Percentiles rank a stretch among this genome's conserved stretches.
Conservation (phyloP, 2,329 filamentous ascomycete species). For the Cordyceps javanica region DNA sequence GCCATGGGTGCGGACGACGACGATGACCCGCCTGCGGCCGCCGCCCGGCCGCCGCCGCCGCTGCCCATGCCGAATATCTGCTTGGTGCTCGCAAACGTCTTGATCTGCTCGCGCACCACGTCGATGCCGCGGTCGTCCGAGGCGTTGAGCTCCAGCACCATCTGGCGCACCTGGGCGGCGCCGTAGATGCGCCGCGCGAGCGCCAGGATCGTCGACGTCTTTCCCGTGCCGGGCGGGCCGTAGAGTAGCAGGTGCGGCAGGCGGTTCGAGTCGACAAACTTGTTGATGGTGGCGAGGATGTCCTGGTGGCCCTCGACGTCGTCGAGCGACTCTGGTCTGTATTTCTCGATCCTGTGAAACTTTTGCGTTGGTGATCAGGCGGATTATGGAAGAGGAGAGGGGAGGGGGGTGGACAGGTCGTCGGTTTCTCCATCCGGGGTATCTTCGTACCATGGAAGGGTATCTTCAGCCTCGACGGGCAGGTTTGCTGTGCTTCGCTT, state of each 20-base stretch:
- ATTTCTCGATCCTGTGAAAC: slow-evolving; percentile 92
- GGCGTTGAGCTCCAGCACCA: slow-evolving; percentile 96
- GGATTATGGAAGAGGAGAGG: too few species aligned
- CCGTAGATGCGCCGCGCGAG: slow-evolving; percentile 93
- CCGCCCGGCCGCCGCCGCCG: slow-evolving; percentile 26
- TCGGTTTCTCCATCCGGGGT: too few species aligned
- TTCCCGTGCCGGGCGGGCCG: slow-evolving; percentile 91
- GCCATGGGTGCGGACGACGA: slow-evolving; percentile 46
- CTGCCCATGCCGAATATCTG: slow-evolving; percentile 77
- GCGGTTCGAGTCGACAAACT: slow-evolving; percentile 90
- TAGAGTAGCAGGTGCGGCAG: slow-evolving; percentile 95
- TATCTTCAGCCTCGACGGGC: slow-evolving; percentile 89
- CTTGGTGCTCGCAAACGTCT: slow-evolving; percentile 96
- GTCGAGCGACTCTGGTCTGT: slow-evolving; percentile 77
- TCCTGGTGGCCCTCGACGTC: slow-evolving; percentile 97
- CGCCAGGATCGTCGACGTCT: slow-evolving; percentile 93
- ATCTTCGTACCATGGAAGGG: slow-evolving; percentile 70
- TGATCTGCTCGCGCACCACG: slow-evolving; percentile 97
- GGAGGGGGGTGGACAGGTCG: too few species aligned
- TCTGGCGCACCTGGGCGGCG: slow-evolving; percentile 85
- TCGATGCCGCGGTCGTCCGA: slow-evolving; percentile 97
- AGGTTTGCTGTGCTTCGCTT: slow-evolving; percentile 90
- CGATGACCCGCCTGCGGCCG: slow-evolving; percentile 24
- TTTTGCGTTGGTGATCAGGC: too few species aligned
- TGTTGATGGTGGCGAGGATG: slow-evolving; percentile 95